Conservation (phyloP, 2,329 filamentous ascomycete species). For the Cladobotryum protrusum region DNA sequence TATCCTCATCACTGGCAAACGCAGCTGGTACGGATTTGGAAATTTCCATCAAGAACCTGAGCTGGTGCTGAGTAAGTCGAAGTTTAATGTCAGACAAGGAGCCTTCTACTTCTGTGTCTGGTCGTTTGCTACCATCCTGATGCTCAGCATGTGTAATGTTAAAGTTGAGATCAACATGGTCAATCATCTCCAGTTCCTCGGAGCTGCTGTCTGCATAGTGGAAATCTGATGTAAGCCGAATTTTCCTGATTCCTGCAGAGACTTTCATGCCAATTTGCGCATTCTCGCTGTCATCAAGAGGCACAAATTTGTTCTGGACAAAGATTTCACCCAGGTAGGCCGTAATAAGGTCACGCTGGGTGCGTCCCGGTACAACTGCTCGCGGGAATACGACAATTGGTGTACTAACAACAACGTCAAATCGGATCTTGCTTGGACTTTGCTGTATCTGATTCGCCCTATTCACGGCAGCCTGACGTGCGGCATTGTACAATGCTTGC, state of each 20-base stretch:
- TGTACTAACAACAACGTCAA: conserved; percentile 87
- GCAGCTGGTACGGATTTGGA: conserved; percentile 82
- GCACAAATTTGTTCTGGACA: conserved; percentile 85
- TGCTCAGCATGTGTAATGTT: conserved; percentile 90
- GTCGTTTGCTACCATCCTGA: conserved; percentile 65
- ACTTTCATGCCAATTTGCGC: conserved; percentile 81
- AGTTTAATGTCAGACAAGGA: conserved; percentile 92
- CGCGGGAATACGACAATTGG: conserved; percentile 94
- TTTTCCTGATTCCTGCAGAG: conserved; percentile 84
- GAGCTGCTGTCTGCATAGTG: conserved; percentile 65
- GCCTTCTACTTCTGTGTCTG: conserved; percentile 86
- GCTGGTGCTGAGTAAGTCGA: conserved; percentile 79
- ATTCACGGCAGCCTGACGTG: conserved; percentile 85
- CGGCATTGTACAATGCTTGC: conserved; percentile 98
- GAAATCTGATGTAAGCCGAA: conserved; percentile 83
- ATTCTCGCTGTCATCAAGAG: conserved; percentile 68
- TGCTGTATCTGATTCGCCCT: conserved; percentile 93
- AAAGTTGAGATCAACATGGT: conserved; percentile 92
- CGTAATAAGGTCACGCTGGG: conserved; percentile 75
- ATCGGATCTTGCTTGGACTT: conserved; percentile 82
- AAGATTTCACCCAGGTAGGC: conserved; percentile 97
- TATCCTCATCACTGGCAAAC: conserved; percentile 63
- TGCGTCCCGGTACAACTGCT: conserved; percentile 61
- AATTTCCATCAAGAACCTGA: conserved; percentile 83
- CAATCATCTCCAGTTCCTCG: conserved; percentile 93